These are phyloP conservation scores for Hypoxylon rickii DNA, from an alignment of 495 filamentous ascomycete genomes.

Conservation along the genomic window DNA sequence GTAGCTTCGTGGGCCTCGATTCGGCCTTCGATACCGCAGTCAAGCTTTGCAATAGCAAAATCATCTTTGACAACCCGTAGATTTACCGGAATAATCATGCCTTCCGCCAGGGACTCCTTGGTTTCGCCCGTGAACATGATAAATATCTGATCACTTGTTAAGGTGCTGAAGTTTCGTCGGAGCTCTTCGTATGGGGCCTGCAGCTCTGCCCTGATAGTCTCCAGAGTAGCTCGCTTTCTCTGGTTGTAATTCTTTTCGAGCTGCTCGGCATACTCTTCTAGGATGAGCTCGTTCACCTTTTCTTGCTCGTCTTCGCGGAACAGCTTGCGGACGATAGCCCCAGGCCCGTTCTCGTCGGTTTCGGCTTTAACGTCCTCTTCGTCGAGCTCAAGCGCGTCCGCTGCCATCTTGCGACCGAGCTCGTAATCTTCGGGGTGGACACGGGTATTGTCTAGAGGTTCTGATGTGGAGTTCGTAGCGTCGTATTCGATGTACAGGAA, in stretches of 20 bases:
- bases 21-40: conserved; percentile 90
- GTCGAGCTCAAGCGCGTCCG: conserved; percentile 92
- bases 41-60: conserved; percentile 88
- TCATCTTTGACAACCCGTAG: conserved; percentile 87
- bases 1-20: conserved; percentile 75
- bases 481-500: conserved; percentile 91
- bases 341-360: conserved; percentile 81
- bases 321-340: conserved; percentile 88
- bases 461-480: conserved; percentile 72
- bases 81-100: conserved; percentile 89
- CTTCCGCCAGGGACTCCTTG: conserved; percentile 74
- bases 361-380: conserved; percentile 98
- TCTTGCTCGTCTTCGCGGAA: conserved; percentile 90
- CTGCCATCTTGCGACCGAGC: conserved; percentile 94
- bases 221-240: conserved; percentile 92
- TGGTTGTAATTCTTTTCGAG: conserved; percentile 90
- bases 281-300: conserved; percentile 91
- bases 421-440: conserved; percentile 99
- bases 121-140: conserved; percentile 97
- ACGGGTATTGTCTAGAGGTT: conserved; percentile 94
- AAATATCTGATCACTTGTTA: conserved; percentile 83
- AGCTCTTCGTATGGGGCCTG: conserved; percentile 93
- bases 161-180: conserved; percentile 73
- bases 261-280: conserved; percentile 97
- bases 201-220: conserved; percentile 93